Evolutionary conservation across 169 alveolate genomes (phyloP), one percentile per base, ranked within the genome.

Genomic region (Cyclospora cayetanensis): DNA sequence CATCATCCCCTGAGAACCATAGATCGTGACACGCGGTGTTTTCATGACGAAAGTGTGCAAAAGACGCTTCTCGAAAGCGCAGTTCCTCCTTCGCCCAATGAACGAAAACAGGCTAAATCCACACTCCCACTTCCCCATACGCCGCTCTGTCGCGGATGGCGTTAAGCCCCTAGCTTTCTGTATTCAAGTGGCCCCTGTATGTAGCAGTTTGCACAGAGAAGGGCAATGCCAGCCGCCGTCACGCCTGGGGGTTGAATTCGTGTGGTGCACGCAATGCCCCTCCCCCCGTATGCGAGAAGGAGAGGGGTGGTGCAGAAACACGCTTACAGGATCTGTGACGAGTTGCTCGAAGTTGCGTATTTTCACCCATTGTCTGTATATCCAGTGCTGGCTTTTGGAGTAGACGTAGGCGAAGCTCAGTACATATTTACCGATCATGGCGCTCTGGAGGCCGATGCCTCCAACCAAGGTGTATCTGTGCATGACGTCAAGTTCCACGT

Each of bases 351-450:
- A 87, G 50, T 90, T 66, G 42, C 88, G 65, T 20, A 94, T 88
- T 25, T 92, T 93, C 29, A 94, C 92, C 96, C 96, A 94, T 42
- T 94, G 94, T 53, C 96, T 84, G 70, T 94, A 94, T 18, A 94
- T 89, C 96, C 96, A 94, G 35, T 94, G 96, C 68, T 94, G 96
- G 15, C 91, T 76, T 31, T 80, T 94, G 25, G 90, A 53, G 85
- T 94, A 94, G 27, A 94, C 88, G 76, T 91, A 94, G 35, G 89
- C 91, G 55, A 94, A 94, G 63, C 96, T 94, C 15, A 94, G 82
- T 31, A 92, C 94, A 77, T 92, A 93, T 41, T 91, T 86, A 11
- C 96, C 96, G 9, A 94, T 94, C 50, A 91, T 53, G 18, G 94
- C 94, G 65, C 96, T 92, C n/a, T 93, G 94, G 37, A 82, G 74